These are phyloP conservation scores for Taphrina confusa DNA, from an alignment of 1,139 yeast species.

Conservation along the genomic window DNA sequence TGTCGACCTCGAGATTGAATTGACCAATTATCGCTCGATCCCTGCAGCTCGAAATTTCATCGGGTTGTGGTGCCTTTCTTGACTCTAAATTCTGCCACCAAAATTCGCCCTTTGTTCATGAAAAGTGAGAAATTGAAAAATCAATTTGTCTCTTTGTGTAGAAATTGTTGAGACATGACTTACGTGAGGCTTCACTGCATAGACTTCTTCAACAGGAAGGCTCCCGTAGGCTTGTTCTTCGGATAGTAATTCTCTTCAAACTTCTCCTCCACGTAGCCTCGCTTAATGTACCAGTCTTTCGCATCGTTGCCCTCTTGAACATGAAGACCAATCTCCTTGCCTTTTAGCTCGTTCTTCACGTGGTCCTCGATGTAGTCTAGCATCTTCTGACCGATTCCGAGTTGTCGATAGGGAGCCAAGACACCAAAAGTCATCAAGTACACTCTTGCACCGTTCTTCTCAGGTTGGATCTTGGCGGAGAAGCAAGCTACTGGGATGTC, in stretches of 20 bases:
- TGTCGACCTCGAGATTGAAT: neutral
- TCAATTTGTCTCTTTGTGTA: no score
- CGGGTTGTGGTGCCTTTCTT: no score
- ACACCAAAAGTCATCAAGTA: slow-evolving; percentile 37
- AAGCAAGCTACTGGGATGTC: slow-evolving; percentile 36
- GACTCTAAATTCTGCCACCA: no score
- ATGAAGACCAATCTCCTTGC: slow-evolving; percentile 29
- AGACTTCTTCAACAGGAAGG: slow-evolving; percentile 20
- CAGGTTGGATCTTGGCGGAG: slow-evolving; percentile 31
- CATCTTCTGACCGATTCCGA: slow-evolving; percentile 35
- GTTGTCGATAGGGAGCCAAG: slow-evolving; percentile 35
- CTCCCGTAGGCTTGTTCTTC: slow-evolving; percentile 23
- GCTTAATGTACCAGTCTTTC: slow-evolving; percentile 28
- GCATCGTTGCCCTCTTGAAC: slow-evolving; percentile 32
- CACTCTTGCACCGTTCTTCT: slow-evolving; percentile 26
- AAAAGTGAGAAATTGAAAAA: no score
- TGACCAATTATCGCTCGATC: no score
- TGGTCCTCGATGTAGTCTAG: slow-evolving; percentile 19
- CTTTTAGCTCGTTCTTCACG: slow-evolving; percentile 11
- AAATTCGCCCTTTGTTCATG: no score
- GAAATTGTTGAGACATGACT: neutral
- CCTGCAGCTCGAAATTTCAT: no score
- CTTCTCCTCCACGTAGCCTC: slow-evolving; percentile 19
- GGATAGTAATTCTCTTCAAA: slow-evolving; percentile 28
- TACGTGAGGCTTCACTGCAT: slow-evolving; percentile 2